A percentile compares a stretch with the other conserved stretches of the same genome.
phyloP scores from a whole-genome alignment of 192 early-diverging fungal species.

The Coemansia sp. region DNA sequence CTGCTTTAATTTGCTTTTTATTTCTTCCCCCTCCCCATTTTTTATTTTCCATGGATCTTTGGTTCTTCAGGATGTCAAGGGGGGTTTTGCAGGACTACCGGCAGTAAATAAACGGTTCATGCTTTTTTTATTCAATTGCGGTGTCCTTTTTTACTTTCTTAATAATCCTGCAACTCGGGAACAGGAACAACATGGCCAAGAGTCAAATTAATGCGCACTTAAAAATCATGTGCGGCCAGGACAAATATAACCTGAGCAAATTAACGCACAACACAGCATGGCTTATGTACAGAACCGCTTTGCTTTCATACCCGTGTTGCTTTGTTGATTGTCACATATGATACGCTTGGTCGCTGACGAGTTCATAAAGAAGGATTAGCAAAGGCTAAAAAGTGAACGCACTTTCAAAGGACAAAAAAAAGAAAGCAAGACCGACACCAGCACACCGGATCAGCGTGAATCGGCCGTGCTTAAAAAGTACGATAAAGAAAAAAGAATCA shows the following conservation, averaged over 20 bases:
- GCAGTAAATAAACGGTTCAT: not conserved
- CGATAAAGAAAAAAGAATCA: too few relatives aligned
- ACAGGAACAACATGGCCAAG: not conserved
- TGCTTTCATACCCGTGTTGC: not conserved
- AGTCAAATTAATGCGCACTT: conserved; percentile 1
- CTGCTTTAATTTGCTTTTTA: not conserved
- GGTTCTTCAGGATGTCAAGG: not conserved
- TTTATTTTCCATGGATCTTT: not conserved
- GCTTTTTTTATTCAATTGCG: not conserved
- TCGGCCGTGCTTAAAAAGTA: too few relatives aligned
- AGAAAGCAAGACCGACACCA: not conserved
- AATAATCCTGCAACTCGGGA: not conserved
- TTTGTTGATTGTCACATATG: not conserved
- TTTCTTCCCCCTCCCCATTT: too few relatives aligned
- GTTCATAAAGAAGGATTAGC: too few relatives aligned
- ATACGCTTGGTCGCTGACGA: too few relatives aligned
- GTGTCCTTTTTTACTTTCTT: not conserved
- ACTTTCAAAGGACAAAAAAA: not conserved
- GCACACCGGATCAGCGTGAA: too few relatives aligned
- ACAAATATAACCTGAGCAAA: conserved; percentile 6
- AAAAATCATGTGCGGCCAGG: not conserved
- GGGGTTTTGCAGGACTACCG: not conserved
- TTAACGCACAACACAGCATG: not conserved
- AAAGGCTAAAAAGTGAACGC: not conserved
- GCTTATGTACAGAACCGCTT: not conserved